Base-by-base conservation (phyloP, 75 land plant species). In the Pinus taeda region DNA sequence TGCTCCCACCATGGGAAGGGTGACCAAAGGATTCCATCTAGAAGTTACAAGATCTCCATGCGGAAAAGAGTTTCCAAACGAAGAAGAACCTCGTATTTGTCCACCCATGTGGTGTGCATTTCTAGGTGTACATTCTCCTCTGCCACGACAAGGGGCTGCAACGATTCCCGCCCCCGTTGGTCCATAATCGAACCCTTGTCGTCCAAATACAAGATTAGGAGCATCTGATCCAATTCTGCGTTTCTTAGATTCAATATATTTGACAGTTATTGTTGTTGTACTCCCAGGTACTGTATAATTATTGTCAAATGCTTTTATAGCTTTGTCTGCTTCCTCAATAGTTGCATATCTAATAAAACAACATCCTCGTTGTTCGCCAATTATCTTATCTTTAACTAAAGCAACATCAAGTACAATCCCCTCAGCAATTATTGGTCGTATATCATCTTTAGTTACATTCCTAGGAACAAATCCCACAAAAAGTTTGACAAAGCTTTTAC, bases 241-340 rank as follows among this genome's bases (percentile, higher is more conserved):
- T 82, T 93, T 86, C 79, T 97, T 97, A 53, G 92, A 93, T 59
- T 95, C 99, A 82, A 98, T 98, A 87, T 88, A 95, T 84, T 92
- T 85, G 36, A 97, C 98, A 88, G 90, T 96, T 18, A 97, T 89
- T 56, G 99, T 95, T 26, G 90, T 90, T 36, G 79, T 60, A 9
- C 99, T 95, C 89, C 98, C 98, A 26, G 98, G 95, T 61, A 97
- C 81, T 55, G 96, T 97, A 71, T 81, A 80, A 75, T 91, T 95
- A 82, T 97, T 97, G 74, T 97, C 90, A 66, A 97, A 79, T 37
- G 86, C 89, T 81, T 92, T 85, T 49, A 97, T 97, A 21, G 99
- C 99, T 80, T 91, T 87, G 60, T 97, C 95, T 65, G 99, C 99
- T 76, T 97, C 98, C 64, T 91, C 95, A 59, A 85, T 77, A 71